These are phyloP conservation scores for Fusarium floridanum DNA, from an alignment of 2,329 filamentous ascomycete genomes.

Conservation along the genomic window DNA sequence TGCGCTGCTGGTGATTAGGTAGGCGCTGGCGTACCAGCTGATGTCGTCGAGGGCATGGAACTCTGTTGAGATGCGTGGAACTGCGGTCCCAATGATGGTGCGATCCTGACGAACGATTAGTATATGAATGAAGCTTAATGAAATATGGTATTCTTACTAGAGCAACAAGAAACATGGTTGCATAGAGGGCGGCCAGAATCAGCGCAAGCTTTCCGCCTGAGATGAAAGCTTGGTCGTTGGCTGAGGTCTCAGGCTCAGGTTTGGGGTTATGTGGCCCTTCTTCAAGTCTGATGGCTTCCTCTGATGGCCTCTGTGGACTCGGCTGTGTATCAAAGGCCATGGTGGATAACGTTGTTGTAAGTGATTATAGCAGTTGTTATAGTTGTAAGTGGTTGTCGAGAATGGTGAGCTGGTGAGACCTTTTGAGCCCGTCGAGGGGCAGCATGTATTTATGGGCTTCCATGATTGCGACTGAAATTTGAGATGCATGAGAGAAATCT, in stretches of 20 bases:
- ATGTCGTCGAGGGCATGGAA: constrained; percentile 58
- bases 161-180: constrained; percentile 20
- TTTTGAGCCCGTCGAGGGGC: background rate
- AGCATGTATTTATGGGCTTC: constrained; percentile 1
- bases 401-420: background rate
- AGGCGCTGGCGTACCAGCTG: constrained; percentile 52
- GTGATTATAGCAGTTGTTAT: background rate
- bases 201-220: constrained; percentile 14
- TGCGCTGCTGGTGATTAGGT: constrained; percentile 44
- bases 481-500: background rate
- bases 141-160: background rate
- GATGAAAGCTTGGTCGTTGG: background rate
- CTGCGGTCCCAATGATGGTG: constrained; percentile 23
- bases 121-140: background rate
- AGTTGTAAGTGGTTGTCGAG: background rate
- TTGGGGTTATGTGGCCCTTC: background rate
- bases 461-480: background rate
- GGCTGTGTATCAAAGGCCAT: background rate
- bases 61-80: constrained; percentile 45
- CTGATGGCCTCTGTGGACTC: no score
- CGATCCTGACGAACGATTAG: constrained; percentile 6
- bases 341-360: background rate
- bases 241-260: background rate
- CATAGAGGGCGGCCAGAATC: constrained; percentile 18
- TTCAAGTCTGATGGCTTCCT: background rate